Evolutionary conservation across 768 basidiomycete species (phyloP), one percentile per base, ranked within the genome.

Genomic region (Coprinopsis sp.): DNA sequence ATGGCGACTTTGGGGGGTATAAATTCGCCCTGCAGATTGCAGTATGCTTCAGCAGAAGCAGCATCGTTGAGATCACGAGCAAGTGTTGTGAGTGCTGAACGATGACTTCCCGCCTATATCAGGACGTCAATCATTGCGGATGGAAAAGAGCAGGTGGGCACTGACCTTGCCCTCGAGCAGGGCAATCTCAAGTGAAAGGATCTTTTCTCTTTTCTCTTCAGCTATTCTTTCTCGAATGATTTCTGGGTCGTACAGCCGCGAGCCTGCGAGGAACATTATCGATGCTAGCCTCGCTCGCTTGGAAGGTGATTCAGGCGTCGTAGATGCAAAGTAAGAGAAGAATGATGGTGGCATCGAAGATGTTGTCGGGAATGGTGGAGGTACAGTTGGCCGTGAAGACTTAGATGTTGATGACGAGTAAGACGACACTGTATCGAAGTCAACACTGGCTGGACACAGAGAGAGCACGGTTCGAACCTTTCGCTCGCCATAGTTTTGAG

Each of bases 11-110:
- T 82, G 2, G 73, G 66, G 0, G 85, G 74, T 3, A 96, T 67
- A 19, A 95, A 76, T 18, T 80, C 77, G 4, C 93, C 91, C 14
- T 82, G 83, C 25, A 86, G 78, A 1, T 84, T 77, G 56, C 93
- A 95, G 63, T 93, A 96, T 4, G 82, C 76, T 59, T 95, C 91
- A 0, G 92, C 90, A 2, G 90, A 87, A 0, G 77, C 67, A 0
- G 78, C 70, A 59, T 97, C 94, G 41, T 76, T 75, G 8, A 96
- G 65, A 29, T 78, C 75, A 49, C 80, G 73, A 6, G 84, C 85
- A 6, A 97, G 78, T 1, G 76, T 70, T 6, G 76, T 63, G 1
- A 97, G 74, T 0, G 86, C 88, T 16, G 71, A 65, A 10, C 68
- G 74, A 54, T 91, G 84, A 38, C 81, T 67, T 16, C 71, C 64